phyloP scores from a whole-genome alignment of 2,329 filamentous ascomycete genomes.

The Aspergillus terreus region DNA sequence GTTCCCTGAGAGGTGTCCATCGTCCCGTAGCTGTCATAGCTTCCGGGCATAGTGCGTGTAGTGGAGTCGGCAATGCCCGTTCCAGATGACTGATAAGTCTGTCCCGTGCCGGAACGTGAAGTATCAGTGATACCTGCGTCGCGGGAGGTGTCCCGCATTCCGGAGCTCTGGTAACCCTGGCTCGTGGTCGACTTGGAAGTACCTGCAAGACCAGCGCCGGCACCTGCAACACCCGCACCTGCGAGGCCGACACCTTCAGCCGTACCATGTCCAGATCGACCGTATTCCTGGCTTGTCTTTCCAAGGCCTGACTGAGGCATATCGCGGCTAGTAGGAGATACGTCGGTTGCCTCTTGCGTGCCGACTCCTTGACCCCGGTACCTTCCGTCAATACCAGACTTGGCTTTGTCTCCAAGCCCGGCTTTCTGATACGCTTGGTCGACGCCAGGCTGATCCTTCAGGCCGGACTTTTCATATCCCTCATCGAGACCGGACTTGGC shows the following conservation, averaged over 20 bases:
- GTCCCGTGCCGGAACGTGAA: not conserved
- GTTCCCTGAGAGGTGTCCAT: not conserved
- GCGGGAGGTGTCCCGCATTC: not conserved
- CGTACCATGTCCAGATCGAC: no score
- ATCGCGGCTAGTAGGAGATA: not conserved
- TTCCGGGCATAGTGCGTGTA: not conserved
- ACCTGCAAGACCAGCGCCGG: no score
- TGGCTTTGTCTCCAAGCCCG: not conserved
- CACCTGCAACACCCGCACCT: no score
- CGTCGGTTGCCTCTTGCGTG: not conserved
- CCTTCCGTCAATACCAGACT: not conserved
- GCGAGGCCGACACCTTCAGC: no score
- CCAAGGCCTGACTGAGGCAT: not conserved
- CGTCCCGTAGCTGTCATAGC: not conserved
- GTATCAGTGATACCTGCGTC: not conserved
- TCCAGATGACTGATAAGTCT: not conserved
- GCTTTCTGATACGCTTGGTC: not conserved
- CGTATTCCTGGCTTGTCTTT: not conserved
- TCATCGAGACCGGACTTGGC: not conserved
- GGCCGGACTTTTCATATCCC: not conserved
- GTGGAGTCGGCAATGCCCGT: not conserved
- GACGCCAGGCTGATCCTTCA: not conserved
- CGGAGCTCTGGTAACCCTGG: not conserved
- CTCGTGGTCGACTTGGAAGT: not conserved
- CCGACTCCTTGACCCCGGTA: not conserved